Evolutionary conservation across 768 basidiomycete genomes (phyloP).

Genomic region (Rhizopogon vesiculosus): DNA sequence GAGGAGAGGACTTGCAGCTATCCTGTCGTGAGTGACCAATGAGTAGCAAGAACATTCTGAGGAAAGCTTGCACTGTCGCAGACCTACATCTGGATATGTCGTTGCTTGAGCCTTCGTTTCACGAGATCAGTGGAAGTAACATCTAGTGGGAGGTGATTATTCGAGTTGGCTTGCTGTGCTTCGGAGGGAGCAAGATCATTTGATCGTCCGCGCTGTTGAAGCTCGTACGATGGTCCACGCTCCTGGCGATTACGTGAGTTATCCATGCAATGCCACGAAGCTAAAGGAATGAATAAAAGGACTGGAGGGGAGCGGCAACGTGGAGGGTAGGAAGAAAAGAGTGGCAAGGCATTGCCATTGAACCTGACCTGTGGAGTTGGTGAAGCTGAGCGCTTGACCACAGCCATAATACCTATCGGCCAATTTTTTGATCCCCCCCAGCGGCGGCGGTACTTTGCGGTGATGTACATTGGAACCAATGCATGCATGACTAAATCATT

Average conservation of each 20-base stretch:
- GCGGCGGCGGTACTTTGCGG: too few relatives aligned
- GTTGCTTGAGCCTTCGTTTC: constrained; percentile 66
- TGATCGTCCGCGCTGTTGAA: background rate
- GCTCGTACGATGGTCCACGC: background rate
- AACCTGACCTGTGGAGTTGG: background rate
- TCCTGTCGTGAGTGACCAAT: constrained; percentile 31
- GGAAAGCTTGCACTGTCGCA: background rate
- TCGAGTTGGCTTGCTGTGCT: background rate
- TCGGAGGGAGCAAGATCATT: background rate
- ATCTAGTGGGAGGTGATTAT: constrained; percentile 19
- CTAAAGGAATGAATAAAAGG: background rate
- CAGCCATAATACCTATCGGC: too few relatives aligned
- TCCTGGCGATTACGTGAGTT: background rate
- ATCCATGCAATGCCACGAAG: background rate
- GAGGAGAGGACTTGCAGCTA: constrained; percentile 44
- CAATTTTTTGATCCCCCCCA: too few relatives aligned
- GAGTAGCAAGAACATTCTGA: background rate
- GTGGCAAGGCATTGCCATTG: background rate
- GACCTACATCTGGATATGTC: constrained; percentile 72
- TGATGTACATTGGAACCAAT: too few relatives aligned
- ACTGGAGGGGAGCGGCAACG: too few relatives aligned
- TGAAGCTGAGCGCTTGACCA: background rate
- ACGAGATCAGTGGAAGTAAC: constrained; percentile 62
- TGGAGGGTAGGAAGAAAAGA: background rate
- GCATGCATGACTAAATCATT: too few relatives aligned